Evolutionary conservation across 495 filamentous ascomycete species (phyloP).

Genomic region (Halenospora varia): DNA sequence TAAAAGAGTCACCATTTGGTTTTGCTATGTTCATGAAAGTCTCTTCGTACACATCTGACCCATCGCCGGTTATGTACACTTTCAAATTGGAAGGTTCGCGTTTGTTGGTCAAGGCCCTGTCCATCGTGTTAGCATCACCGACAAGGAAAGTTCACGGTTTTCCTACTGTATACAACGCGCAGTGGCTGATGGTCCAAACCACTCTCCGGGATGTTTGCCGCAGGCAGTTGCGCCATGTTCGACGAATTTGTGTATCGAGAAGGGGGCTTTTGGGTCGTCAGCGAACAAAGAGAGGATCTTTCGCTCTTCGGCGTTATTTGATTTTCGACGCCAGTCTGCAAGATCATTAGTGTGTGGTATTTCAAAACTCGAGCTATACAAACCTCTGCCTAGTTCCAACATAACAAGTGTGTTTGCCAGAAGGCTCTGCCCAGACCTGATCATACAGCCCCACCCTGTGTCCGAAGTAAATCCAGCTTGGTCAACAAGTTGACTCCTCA

Average conservation of each 20-base stretch:
- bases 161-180: constrained; percentile 92
- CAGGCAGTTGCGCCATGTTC: constrained; percentile 81
- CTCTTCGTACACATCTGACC: constrained; percentile 88
- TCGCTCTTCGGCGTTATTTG: constrained; percentile 57
- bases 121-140: constrained; percentile 22
- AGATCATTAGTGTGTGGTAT: constrained; percentile 20
- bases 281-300: constrained; percentile 80
- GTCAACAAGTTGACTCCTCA: constrained; percentile 77
- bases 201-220: constrained; percentile 93
- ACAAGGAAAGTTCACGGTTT: background rate
- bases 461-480: constrained; percentile 86
- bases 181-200: constrained; percentile 98
- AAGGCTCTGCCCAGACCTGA: constrained; percentile 89
- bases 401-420: constrained; percentile 79
- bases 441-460: constrained; percentile 99
- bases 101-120: constrained; percentile 66
- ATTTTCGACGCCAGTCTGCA: constrained; percentile 74
- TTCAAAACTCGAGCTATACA: background rate
- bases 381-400: constrained; percentile 64
- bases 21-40: constrained; percentile 72
- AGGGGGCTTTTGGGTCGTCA: constrained; percentile 80
- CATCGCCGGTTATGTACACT: constrained; percentile 88
- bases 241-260: constrained; percentile 95
- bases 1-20: constrained; percentile 57
- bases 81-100: constrained; percentile 53